A percentile compares a stretch with the other conserved stretches of the same genome.
Evolutionary conservation across 2,329 filamentous ascomycete genomes (phyloP).

Genomic region (Diplodia intermedia): DNA sequence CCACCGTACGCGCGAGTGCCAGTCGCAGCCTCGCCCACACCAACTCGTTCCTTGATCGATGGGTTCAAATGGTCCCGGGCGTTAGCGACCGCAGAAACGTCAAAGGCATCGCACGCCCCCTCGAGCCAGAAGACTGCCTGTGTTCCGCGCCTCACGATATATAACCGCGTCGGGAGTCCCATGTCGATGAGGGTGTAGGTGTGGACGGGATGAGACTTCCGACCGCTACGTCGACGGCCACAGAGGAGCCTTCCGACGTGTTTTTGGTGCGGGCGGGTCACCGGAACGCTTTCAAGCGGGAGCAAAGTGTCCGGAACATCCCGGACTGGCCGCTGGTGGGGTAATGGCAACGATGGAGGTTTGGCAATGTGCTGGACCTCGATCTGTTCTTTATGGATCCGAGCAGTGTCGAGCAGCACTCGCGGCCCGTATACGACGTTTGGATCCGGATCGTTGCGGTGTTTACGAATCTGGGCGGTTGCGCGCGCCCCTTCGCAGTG

Average conservation of each 20-base stretch:
- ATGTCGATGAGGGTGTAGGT: no score
- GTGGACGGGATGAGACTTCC: no score
- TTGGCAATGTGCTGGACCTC: conserved; percentile 17
- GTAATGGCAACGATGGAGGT: background rate
- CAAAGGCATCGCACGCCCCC: background rate
- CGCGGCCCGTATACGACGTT: background rate
- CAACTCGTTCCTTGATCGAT: conserved; percentile 8
- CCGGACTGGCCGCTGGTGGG: conserved; percentile 20
- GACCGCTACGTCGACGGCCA: conserved; percentile 1
- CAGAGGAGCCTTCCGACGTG: background rate
- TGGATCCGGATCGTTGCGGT: conserved; percentile 20
- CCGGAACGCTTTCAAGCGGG: conserved; percentile 2
- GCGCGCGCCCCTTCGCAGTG: conserved; percentile 10
- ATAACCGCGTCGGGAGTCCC: no score
- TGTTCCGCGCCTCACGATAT: no score
- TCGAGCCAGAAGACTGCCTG: conserved; percentile 56
- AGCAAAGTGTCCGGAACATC: background rate
- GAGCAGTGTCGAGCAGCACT: conserved; percentile 3
- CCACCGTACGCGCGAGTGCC: conserved; percentile 48
- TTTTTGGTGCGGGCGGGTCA: background rate
- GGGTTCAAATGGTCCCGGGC: conserved; percentile 3
- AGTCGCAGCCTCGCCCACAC: conserved; percentile 47
- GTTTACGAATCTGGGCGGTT: conserved; percentile 2
- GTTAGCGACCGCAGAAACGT: conserved; percentile 19
- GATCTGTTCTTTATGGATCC: background rate